Evolutionary conservation across 2,329 filamentous ascomycete species (phyloP), one percentile per base, ranked within the genome.

Genomic region (Fusarium miscanthi): DNA sequence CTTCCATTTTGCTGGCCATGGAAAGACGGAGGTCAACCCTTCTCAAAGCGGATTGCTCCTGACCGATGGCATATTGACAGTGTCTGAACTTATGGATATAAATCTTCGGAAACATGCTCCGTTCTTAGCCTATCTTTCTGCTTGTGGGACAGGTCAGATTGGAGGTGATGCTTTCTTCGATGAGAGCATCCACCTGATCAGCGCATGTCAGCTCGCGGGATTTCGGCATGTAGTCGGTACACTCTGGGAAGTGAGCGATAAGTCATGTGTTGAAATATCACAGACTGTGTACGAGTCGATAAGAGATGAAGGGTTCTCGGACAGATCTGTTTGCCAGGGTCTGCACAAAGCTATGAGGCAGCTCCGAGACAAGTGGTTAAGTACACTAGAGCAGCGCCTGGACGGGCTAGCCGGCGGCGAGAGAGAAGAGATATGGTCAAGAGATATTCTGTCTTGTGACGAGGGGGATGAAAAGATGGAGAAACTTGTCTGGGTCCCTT

Each of bases 381-480:
- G 11, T 23, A n/a, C n/a, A 33, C 8, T 2, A 5, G 46, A 49
- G 16, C 30, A 9, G 1, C 16, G 16, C 7, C 3, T 4, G 16
- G 3, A n/a, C 2, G n/a, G n/a, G n/a, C 13, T 7, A 10, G n/a
- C 0, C 11, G 5, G 9, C 4, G 5, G 19, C 13, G 16, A 13
- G 3, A 23, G n/a, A 19, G 46, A 33, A 19, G 30, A 3, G 3
- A 23, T 8, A 49, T 10, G 0, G 30, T 6, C 46, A 17, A 35
- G 46, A 33, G 46, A 49, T 5, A 49, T 49, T 23, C 1, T 49
- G 13, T 49, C 46, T 23, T 35, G 30, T 10, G 30, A 1, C 0
- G 30, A 33, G 5, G n/a, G 19, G 1, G n/a, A 2, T 0, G n/a
- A 19, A 0, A 19, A 23, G 16, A 49, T 33, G 0, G 11, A 49